Evolutionary conservation across 805 yeast genomes (phyloP).

Genomic region (Pichia gijzeniarum): DNA sequence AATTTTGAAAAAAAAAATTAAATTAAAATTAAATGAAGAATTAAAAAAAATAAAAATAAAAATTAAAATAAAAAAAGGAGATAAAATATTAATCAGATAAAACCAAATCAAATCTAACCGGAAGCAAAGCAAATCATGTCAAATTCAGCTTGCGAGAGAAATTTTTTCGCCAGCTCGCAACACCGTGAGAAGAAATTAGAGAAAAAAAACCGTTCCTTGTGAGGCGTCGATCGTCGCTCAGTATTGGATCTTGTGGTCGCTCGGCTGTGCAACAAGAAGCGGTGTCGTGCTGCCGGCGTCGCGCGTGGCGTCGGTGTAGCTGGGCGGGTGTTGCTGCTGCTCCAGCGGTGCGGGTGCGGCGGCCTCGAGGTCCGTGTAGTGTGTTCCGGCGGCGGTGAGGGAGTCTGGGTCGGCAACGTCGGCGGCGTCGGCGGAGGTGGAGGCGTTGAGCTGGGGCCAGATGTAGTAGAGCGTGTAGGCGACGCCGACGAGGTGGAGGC

Average conservation of each 20-base stretch:
- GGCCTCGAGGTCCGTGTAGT: no score
- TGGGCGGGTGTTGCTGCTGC: constrained; percentile 20
- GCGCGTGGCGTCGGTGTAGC: constrained; percentile 1
- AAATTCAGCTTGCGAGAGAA: no score
- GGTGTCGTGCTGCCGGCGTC: constrained; percentile 5
- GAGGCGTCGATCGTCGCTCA: background rate
- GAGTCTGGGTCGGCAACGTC: no score
- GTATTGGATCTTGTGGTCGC: constrained; percentile 16
- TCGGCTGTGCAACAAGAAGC: background rate
- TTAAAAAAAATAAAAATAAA: background rate
- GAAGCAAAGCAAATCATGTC: no score
- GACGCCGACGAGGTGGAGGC: constrained; percentile 43
- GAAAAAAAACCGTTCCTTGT: no score
- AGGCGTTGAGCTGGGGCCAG: constrained; percentile 2
- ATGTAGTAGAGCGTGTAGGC: constrained; percentile 43
- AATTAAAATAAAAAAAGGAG: constrained; percentile 2
- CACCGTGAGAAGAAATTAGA: no score
- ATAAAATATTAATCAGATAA: background rate
- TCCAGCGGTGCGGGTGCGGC: constrained; percentile 11
- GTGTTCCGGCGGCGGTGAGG: no score
- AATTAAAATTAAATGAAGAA: background rate
- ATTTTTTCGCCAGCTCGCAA: no score
- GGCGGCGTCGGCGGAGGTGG: no score
- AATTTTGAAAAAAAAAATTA: background rate
- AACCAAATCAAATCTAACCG: no score